Evolutionary conservation across 805 yeast genomes (phyloP).

Genomic region (Suhomyces emberorum): DNA sequence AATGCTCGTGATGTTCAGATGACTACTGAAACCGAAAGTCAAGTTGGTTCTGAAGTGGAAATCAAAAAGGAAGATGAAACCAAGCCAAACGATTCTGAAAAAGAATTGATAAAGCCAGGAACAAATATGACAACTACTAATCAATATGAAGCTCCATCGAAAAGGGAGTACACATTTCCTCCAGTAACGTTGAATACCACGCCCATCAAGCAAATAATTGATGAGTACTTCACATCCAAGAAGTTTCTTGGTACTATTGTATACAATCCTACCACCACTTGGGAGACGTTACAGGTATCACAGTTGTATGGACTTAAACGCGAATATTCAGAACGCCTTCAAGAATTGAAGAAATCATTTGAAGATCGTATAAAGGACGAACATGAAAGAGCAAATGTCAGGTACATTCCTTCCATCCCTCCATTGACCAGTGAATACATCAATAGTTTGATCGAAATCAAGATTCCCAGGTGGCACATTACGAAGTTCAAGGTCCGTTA

Average conservation of each 20-base stretch:
- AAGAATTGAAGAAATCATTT: slow-evolving; percentile 22
- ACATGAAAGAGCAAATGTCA: slow-evolving; percentile 10
- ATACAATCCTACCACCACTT: slow-evolving; percentile 56
- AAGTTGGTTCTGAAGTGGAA: neutral
- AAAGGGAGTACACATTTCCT: slow-evolving; percentile 2
- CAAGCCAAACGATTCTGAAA: too few relatives aligned
- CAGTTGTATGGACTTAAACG: slow-evolving; percentile 25
- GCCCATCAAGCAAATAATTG: slow-evolving; percentile 20
- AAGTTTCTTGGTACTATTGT: slow-evolving; percentile 36
- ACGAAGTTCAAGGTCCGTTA: slow-evolving; percentile 39
- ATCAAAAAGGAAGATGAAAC: neutral
- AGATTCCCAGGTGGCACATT: slow-evolving; percentile 48
- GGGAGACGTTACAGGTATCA: slow-evolving; percentile 32
- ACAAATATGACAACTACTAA: neutral
- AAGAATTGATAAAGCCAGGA: neutral
- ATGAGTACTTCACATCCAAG: slow-evolving; percentile 28
- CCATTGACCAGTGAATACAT: slow-evolving; percentile 38
- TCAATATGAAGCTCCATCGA: slow-evolving; percentile 1
- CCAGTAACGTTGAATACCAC: slow-evolving; percentile 13
- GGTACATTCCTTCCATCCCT: slow-evolving; percentile 38
- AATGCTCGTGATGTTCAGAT: too few relatives aligned
- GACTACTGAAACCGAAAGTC: neutral
- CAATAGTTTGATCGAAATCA: slow-evolving; percentile 50
- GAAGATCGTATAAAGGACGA: slow-evolving; percentile 11
- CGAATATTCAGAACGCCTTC: slow-evolving; percentile 27